These are phyloP conservation scores for Papiliotrema laurentii DNA, from an alignment of 1,284 basidiomycete species.

Conservation along the genomic window DNA sequence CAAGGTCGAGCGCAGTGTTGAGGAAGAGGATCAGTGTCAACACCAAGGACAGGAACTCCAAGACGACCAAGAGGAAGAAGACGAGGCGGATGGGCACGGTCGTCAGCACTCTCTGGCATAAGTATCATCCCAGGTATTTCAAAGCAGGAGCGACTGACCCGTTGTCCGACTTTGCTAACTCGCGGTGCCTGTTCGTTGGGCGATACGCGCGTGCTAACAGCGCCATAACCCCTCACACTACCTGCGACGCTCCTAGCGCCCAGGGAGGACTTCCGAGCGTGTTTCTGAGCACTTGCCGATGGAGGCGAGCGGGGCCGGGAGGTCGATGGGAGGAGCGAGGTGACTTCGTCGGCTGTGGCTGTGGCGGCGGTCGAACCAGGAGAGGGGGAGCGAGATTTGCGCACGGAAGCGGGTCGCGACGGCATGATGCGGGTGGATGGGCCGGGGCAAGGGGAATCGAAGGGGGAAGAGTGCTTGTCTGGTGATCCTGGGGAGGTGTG, in stretches of 20 bases:
- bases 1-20: conserved; percentile 32
- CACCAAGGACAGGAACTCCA: conserved; percentile 22
- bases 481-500: no score
- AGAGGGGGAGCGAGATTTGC: conserved; percentile 13
- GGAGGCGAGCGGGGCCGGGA: conserved; percentile 7
- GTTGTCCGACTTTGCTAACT: conserved; percentile 33
- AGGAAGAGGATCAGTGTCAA: conserved; percentile 31
- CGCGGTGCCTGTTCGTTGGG: conserved; percentile 29
- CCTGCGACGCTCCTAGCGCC: conserved; percentile 24
- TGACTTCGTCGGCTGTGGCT: conserved; percentile 12
- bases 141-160: conserved; percentile 16
- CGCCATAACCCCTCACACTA: conserved; percentile 27
- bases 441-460: no score
- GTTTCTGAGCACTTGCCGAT: conserved; percentile 3
- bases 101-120: conserved; percentile 31
- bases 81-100: conserved; percentile 29
- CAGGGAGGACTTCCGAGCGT: conserved; percentile 24
- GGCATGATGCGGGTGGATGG: background rate
- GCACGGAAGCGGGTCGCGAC: conserved; percentile 1
- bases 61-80: conserved; percentile 28
- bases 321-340: conserved; percentile 28
- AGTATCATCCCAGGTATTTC: background rate
- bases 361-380: conserved; percentile 13
- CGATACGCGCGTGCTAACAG: conserved; percentile 18
- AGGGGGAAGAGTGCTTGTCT: no score